Conservation (phyloP, 441 rosid species). For the Bruguiera hainesii region DNA sequence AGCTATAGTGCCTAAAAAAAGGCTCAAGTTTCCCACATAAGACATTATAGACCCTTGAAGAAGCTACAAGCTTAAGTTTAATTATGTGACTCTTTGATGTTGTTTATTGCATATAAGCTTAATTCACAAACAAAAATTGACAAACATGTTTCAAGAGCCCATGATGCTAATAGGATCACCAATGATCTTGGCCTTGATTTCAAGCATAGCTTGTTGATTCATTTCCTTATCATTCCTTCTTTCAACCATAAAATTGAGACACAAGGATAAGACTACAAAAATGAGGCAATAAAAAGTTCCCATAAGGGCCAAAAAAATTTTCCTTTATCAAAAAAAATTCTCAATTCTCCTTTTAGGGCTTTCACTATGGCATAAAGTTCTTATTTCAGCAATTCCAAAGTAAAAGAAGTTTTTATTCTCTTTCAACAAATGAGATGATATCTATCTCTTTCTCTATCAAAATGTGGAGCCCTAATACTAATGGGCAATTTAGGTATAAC, state of each 20-base stretch:
- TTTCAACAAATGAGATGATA: too few relatives aligned
- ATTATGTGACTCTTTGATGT: constrained; percentile 15
- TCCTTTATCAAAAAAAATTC: too few relatives aligned
- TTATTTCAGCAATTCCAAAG: too few relatives aligned
- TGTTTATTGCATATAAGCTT: constrained; percentile 3
- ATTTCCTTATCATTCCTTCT: constrained; percentile 5
- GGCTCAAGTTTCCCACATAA: constrained; percentile 6
- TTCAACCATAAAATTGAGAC: background rate
- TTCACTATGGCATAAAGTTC: too few relatives aligned
- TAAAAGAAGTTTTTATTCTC: too few relatives aligned
- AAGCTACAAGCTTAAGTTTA: constrained; percentile 1
- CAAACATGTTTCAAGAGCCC: constrained; percentile 16
- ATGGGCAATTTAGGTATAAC: background rate
- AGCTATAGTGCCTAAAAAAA: constrained; percentile 2
- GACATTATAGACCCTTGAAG: constrained; percentile 10
- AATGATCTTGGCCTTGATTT: constrained; percentile 15
- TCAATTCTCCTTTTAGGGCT: too few relatives aligned
- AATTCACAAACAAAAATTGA: constrained; percentile 21
- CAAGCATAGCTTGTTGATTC: constrained; percentile 11
- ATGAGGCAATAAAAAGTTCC: background rate
- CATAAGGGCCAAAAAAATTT: background rate
- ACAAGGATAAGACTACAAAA: background rate
- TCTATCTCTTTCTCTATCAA: too few relatives aligned
- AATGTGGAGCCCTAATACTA: too few relatives aligned
- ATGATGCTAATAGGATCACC: constrained; percentile 13